A percentile compares a stretch with the other conserved stretches of the same genome.
Evolutionary conservation across 257 asterid genomes (phyloP).

Genomic region (Anisodus acutangulus): DNA sequence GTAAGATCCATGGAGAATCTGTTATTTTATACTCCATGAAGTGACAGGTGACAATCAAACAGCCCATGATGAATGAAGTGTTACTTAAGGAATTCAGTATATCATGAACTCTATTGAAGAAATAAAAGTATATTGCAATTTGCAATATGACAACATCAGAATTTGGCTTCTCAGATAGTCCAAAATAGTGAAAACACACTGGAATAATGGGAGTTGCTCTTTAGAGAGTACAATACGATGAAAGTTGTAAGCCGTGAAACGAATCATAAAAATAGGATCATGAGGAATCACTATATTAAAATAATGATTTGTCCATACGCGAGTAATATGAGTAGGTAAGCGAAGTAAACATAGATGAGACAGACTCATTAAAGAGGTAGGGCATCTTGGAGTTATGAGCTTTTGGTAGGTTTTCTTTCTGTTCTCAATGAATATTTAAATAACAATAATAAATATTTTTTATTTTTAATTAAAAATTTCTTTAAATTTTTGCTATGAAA

Average conservation of each 20-base stretch:
- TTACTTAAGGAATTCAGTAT: neutral
- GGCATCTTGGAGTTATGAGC: neutral
- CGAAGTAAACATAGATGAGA: neutral
- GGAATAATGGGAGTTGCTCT: no score
- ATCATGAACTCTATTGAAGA: neutral
- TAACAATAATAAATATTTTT: no score
- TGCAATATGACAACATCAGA: neutral
- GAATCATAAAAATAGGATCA: neutral
- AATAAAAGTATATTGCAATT: neutral
- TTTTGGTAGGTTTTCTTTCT: conserved; percentile 2
- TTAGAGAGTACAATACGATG: neutral
- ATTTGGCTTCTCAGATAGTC: neutral
- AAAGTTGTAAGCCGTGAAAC: neutral
- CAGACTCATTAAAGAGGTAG: neutral
- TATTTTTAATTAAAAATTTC: neutral
- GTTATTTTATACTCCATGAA: neutral
- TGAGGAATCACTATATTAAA: no score
- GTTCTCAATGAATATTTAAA: neutral
- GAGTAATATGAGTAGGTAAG: neutral
- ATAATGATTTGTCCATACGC: neutral
- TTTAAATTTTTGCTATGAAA: neutral
- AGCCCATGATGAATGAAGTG: neutral
- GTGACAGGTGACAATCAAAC: neutral
- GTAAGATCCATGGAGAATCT: neutral
- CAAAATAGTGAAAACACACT: neutral